phyloP scores from a whole-genome alignment of 2,329 filamentous ascomycete species.

The Ascochyta rabiei region DNA sequence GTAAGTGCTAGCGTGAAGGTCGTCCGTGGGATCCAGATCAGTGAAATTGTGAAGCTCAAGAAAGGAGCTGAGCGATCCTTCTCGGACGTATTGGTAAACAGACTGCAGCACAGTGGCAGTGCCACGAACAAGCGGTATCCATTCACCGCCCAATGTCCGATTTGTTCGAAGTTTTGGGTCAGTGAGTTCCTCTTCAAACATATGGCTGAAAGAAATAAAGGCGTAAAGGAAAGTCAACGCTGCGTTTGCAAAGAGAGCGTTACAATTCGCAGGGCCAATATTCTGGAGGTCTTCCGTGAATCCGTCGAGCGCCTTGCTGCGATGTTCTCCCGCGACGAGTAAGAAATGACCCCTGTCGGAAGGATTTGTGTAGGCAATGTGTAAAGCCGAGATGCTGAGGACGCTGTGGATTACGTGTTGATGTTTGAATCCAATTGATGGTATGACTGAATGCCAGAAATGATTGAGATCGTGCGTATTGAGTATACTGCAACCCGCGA shows the following conservation, averaged over 20 bases:
- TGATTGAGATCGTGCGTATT: slow-evolving; percentile 4
- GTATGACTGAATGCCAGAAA: slow-evolving; percentile 21
- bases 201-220: slow-evolving; percentile 20
- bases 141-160: slow-evolving; percentile 22
- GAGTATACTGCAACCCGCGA: slow-evolving; percentile 20
- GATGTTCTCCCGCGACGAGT: slow-evolving; percentile 16
- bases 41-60: slow-evolving; percentile 17
- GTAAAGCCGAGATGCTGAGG: slow-evolving; percentile 24
- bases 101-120: slow-evolving; percentile 10
- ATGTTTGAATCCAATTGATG: slow-evolving; percentile 21
- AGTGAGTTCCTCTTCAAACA: not conserved
- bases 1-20: not conserved
- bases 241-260: slow-evolving; percentile 24
- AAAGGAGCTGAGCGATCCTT: slow-evolving; percentile 14
- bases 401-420: slow-evolving; percentile 24
- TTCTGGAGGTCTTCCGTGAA: slow-evolving; percentile 16
- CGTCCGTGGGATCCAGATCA: slow-evolving; percentile 11
- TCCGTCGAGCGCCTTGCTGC: slow-evolving; percentile 17
- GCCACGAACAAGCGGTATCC: slow-evolving; percentile 27
- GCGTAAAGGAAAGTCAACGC: slow-evolving; percentile 19
- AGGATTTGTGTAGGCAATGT: slow-evolving; percentile 21
- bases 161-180: slow-evolving; percentile 5
- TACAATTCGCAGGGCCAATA: slow-evolving; percentile 10
- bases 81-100: slow-evolving; percentile 7
- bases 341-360: slow-evolving; percentile 5